Evolutionary conservation across 345 rosid species (phyloP), one percentile per base, ranked within the genome.

Genomic region (Lepidium africanum): DNA sequence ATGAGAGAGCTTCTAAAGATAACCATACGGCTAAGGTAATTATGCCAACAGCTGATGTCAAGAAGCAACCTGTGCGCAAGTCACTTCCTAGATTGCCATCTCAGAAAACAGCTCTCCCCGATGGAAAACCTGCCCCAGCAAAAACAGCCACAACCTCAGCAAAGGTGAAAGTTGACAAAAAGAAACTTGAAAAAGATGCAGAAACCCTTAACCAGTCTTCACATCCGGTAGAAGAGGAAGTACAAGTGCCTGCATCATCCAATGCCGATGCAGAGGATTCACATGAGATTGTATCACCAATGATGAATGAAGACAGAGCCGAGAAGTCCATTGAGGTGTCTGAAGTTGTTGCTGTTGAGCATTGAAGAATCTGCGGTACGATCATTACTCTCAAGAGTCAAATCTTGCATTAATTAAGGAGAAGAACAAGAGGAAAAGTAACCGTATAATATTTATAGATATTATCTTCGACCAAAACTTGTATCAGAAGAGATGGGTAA

Each of bases 21-120:
- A 75, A 17, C 70, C 35, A 86, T 38, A 36, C 67, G 52, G 42
- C 71, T 11, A 89, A 85, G 73, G 93, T 76, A 63, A 46, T 74
- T 39, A 57, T 39, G 32, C 41, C 71, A 65, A 66, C 93, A 4
- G 81, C 82, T 54, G 80, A 73, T 30, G 77, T 40, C 56, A 52
- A 73, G 52, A 95, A 87, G 76, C 86, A 84, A 84, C 92, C 93
- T 9, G 75, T 45, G 46, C 81, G 94, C 36, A 89, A 81, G 75
- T 95, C 99, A 19, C 96, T 94, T 48, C 91, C 95, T 35, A 86
- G 85, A 82, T 82, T 90, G 78, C 95, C 99, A 71, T 94, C 97
- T 64, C 86, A 87, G 69, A 87, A 78, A 85, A 81, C 81, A 36
- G 76, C 56, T 50, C 84, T 79, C 51, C 69, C 85, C 5, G 74